Percentiles rank a stretch among this genome's conserved stretches.
phyloP scores from a whole-genome alignment of 2,329 filamentous ascomycete genomes.

The Alternaria postmessia region DNA sequence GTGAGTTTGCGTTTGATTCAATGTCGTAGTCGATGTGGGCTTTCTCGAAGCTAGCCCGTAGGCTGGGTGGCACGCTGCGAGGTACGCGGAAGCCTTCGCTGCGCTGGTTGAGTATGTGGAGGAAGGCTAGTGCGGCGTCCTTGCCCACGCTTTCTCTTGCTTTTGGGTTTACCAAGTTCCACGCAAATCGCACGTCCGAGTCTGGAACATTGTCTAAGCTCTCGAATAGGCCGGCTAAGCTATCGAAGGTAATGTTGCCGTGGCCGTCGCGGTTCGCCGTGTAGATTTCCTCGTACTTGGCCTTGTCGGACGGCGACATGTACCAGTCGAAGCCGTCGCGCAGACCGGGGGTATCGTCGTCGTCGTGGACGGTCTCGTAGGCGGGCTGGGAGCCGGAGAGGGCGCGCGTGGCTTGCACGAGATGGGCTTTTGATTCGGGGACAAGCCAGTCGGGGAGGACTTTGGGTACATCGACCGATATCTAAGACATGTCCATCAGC shows the following conservation, averaged over 20 bases:
- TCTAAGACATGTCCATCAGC: conserved; percentile 59
- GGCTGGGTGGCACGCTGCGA: conserved; percentile 86
- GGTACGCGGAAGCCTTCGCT: conserved; percentile 96
- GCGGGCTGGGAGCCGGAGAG: conserved; percentile 79
- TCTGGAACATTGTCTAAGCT: conserved; percentile 71
- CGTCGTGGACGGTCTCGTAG: conserved; percentile 82
- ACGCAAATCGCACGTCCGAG: conserved; percentile 86
- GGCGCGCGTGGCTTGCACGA: conserved; percentile 52
- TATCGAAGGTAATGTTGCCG: conserved; percentile 77
- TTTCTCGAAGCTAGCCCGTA: conserved; percentile 90
- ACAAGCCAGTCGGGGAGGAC: conserved; percentile 94
- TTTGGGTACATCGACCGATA: conserved; percentile 81
- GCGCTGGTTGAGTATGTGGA: conserved; percentile 95
- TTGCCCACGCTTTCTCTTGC: conserved; percentile 86
- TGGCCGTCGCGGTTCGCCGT: conserved; percentile 87
- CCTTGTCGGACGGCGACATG: conserved; percentile 89
- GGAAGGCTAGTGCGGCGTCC: conserved; percentile 90
- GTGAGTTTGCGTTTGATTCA: conserved; percentile 76
- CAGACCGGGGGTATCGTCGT: conserved; percentile 81
- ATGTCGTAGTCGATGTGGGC: conserved; percentile 97
- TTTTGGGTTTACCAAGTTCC: conserved; percentile 97
- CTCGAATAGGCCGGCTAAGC: conserved; percentile 84
- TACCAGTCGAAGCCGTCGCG: conserved; percentile 99
- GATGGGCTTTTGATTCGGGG: conserved; percentile 73
- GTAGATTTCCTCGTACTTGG: conserved; percentile 98